Percentiles rank a stretch among this genome's conserved stretches.
Conservation (phyloP, 2,329 filamentous ascomycete genomes). For the Verticillium dahliae region DNA sequence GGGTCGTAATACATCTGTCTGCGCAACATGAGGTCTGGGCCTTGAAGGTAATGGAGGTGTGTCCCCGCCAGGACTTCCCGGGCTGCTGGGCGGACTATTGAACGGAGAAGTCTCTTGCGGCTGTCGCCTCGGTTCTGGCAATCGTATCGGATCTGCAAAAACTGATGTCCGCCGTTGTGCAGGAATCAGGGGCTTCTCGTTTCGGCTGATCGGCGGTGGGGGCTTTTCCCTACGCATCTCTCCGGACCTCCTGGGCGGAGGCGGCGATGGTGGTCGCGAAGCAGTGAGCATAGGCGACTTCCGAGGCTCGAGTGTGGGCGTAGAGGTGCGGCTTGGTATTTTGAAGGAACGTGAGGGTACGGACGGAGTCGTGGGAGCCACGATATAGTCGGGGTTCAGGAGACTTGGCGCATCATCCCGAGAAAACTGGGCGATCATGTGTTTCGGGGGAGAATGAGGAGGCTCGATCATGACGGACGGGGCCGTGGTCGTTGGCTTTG, state of each 20-base stretch:
- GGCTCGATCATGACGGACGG: constrained; percentile 65
- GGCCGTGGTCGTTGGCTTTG: constrained; percentile 30
- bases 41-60: constrained; percentile 43
- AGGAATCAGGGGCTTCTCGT: constrained; percentile 54
- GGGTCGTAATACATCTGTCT: constrained; percentile 20
- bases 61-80: constrained; percentile 50
- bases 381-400: constrained; percentile 39
- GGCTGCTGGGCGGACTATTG: constrained; percentile 74
- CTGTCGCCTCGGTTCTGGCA: constrained; percentile 25
- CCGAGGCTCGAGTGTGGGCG: constrained; percentile 40
- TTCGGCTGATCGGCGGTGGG: constrained; percentile 74
- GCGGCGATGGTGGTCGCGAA: constrained; percentile 54
- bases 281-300: constrained; percentile 40
- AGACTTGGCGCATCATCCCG: constrained; percentile 35
- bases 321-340: constrained; percentile 49
- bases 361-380: constrained; percentile 32
- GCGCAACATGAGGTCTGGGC: constrained; percentile 20
- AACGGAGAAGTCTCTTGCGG: constrained; percentile 65
- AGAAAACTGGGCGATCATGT: constrained; percentile 23
- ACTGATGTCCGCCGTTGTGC: constrained; percentile 14
- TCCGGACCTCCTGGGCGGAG: constrained; percentile 55
- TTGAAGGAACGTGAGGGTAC: constrained; percentile 40
- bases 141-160: constrained; percentile 14
- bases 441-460: constrained; percentile 61
- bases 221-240: constrained; percentile 48